Base-by-base conservation (phyloP, 805 yeast species). In the Candida vaughaniae region DNA sequence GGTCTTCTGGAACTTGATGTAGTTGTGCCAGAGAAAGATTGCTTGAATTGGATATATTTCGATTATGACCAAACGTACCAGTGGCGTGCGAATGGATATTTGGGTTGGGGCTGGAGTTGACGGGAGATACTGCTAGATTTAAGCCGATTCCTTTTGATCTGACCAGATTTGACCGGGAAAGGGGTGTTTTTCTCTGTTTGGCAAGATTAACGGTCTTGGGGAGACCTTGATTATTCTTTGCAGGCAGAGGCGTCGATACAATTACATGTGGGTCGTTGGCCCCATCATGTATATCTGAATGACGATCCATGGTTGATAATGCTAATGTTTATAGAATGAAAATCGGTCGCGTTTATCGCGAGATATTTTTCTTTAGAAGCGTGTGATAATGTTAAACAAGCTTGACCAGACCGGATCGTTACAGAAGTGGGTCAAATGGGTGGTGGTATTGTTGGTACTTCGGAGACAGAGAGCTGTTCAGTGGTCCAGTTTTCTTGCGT, bases 61-160 rank as follows among this genome's bases (percentile, higher is more conserved):
- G n/a, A n/a, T n/a, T n/a, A n/a, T n/a, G n/a, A n/a, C n/a, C n/a
- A n/a, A n/a, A n/a, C n/a, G n/a, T n/a, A n/a, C n/a, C n/a, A 16
- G 22, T 11, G 29, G 33, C 29, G 19, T 7, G 6, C 10, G 32
- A 7, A 14, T 12, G 18, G 9, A 3, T 12, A 16, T 27, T 33
- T 5, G 26, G 31, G 20, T 22, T 35, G 20, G 33, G 29, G 30
- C 38, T 35, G 38, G 25, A 8, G 23, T 16, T 33, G 20, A 48
- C 39, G 5, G 65, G 66, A 2, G 61, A 53, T 11, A 60, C 58
- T 3, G 64, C 67, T 17, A 59, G 37, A 36, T 60, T 58, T 17
- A 66, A 42, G 32, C 56, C 57, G 25, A 66, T 58, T 2, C 71
- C 71, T 28, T 56, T 57, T 15, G 54, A 33, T 36, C 62, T 49